Evolutionary conservation across 148 eudicot species (phyloP), one percentile per base, ranked within the genome.

Genomic region (Persicaria tinctoria): DNA sequence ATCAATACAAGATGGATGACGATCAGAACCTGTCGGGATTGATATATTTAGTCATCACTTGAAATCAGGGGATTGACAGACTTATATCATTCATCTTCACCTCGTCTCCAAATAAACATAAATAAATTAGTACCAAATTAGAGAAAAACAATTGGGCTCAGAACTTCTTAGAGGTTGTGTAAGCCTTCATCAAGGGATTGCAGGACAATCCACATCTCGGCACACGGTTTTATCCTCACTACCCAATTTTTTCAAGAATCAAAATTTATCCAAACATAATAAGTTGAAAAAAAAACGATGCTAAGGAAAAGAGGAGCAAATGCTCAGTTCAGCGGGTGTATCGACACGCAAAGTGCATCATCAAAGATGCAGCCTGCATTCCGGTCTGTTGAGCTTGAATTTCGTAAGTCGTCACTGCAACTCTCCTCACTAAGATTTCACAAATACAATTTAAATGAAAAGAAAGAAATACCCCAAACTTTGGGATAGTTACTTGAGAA

Each of bases 321-420:
- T 73, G 85, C 85, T 86, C 89, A 69, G 89, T 82, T 82, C 84
- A 81, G 89, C 85, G 85, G 86, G 84, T 38, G 68, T 27, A 48
- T 86, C 88, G 88, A 86, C 88, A 86, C 77, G 84, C 86, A 80
- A 64, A 80, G 1, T 45, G 79, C 83, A 62, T 78, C 27, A 46
- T 1, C 73, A 1, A 54, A 74, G 80, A 76, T 70, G 76, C 38
- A 49, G 47, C 85, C 82, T 82, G 89, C 82, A 78, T 78, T 89
- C 81, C 91, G 93, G 93, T 87, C 91, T 89, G 93, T 89, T 89
- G 93, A 89, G 93, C 93, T 89, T 89, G 93, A 89, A 82, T 77
- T 75, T 84, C 70, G 51, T 68, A 72, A 83, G 89, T 89, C 90
- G 74, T 89, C 93, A 89, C 63, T 7, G 89, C 91, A 82, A 82